Evolutionary conservation across 192 early-diverging fungal species (phyloP).

Genomic region (Backusella australiensis): DNA sequence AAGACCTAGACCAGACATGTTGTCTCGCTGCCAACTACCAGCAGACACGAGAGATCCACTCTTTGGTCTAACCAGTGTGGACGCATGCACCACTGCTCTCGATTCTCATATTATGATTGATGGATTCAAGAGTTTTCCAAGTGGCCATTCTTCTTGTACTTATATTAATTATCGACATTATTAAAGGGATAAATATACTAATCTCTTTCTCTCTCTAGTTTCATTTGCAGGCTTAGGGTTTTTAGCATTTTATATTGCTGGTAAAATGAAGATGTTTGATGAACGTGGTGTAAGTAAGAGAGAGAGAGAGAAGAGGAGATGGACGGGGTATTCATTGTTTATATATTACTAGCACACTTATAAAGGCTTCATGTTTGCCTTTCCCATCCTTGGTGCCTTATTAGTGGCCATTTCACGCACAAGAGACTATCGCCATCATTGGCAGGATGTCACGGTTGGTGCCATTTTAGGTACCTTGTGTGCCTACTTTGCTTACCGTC

Average conservation of each 20-base stretch:
- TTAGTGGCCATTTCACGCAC: conserved; percentile 59
- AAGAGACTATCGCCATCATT: conserved; percentile 64
- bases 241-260: conserved; percentile 66
- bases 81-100: conserved; percentile 56
- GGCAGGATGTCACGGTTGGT: conserved; percentile 62
- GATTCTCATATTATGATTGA: conserved; percentile 53
- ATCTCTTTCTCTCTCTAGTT: conserved; percentile 29
- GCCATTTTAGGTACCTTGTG: conserved; percentile 29
- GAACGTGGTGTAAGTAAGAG: conserved; percentile 39
- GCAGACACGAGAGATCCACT: conserved; percentile 44
- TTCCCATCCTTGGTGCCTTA: conserved; percentile 36
- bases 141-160: conserved; percentile 81
- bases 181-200: not conserved
- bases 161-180: not conserved
- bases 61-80: conserved; percentile 54
- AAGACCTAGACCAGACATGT: conserved; percentile 51
- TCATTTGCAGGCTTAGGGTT: conserved; percentile 74
- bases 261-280: conserved; percentile 72
- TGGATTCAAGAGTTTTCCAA: conserved; percentile 85
- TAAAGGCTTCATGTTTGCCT: conserved; percentile 60
- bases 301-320: not conserved
- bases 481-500: conserved; percentile 60
- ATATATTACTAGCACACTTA: conserved; percentile 45
- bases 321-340: not conserved
- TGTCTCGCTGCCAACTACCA: conserved; percentile 45